Conservation (phyloP, 2,329 filamentous ascomycete species). For the Aspergillus floridensis region DNA sequence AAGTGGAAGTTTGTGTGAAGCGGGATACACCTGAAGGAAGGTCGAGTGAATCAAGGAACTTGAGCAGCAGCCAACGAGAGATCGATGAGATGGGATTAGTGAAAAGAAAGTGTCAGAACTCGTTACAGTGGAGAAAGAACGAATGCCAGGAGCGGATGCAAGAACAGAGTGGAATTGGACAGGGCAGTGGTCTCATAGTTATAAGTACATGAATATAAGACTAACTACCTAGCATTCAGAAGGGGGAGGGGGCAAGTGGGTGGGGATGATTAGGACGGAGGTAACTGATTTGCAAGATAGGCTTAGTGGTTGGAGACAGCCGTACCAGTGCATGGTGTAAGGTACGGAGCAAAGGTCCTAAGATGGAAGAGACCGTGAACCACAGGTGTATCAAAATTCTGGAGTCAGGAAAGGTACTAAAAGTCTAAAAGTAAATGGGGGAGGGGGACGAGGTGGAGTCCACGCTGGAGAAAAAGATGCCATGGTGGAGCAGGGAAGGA, state of each 20-base stretch:
- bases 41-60: not conserved
- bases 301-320: not conserved
- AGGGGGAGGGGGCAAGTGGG: conserved; percentile 3
- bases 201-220: conserved; percentile 7
- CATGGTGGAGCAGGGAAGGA: not conserved
- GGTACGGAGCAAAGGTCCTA: conserved; percentile 7
- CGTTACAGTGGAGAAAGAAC: not conserved
- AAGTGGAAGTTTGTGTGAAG: not conserved
- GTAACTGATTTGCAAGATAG: not conserved
- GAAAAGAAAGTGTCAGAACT: not conserved
- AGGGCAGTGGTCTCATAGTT: not conserved
- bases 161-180: not conserved
- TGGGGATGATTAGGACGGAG: not conserved
- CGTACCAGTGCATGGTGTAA: not conserved
- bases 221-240: not conserved
- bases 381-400: not conserved
- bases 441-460: not conserved
- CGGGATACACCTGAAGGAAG: not conserved
- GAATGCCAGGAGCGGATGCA: not conserved
- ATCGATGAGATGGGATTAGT: conserved; percentile 23
- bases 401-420: not conserved
- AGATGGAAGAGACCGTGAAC: conserved; percentile 1
- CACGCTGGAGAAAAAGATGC: conserved; percentile 1
- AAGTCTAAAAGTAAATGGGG: not conserved
- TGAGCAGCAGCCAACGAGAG: conserved; percentile 19